Conservation (phyloP, 495 filamentous ascomycete species). For the Daldinia decipiens region DNA sequence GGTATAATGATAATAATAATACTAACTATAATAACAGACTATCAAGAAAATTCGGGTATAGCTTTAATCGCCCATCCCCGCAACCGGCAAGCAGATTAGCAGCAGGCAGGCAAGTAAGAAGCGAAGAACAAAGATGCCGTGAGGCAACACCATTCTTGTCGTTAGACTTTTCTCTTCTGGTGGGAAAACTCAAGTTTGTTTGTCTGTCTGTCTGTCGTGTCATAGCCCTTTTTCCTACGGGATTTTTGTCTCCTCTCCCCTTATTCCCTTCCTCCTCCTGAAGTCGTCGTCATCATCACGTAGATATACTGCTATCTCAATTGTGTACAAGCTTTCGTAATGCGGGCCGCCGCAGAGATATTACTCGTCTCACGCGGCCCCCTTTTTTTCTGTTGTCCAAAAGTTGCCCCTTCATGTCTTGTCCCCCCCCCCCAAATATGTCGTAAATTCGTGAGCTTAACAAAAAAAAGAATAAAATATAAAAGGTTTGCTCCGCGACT, state of each 20-base stretch:
- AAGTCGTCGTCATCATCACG: slow-evolving; percentile 7
- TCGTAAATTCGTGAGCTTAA: slow-evolving; percentile 37
- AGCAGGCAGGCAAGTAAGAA: slow-evolving; percentile 34
- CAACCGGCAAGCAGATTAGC: slow-evolving; percentile 8
- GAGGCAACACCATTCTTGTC: slow-evolving; percentile 55
- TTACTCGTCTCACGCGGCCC: slow-evolving; percentile 4
- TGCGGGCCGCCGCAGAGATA: slow-evolving; percentile 18
- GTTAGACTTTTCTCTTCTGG: slow-evolving; percentile 45
- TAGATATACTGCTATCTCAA: slow-evolving; percentile 20
- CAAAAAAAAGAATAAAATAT: slow-evolving; percentile 3
- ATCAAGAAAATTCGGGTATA: slow-evolving; percentile 14
- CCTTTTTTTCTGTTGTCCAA: slow-evolving; percentile 27
- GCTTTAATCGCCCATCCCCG: slow-evolving; percentile 11
- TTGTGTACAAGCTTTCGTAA: slow-evolving; percentile 42
- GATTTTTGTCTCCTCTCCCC: slow-evolving; percentile 17
- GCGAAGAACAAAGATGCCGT: slow-evolving; percentile 53
- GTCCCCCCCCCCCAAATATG: slow-evolving; percentile 27
- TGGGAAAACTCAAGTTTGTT: slow-evolving; percentile 13
- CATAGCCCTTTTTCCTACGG: slow-evolving; percentile 5
- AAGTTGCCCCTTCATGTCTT: slow-evolving; percentile 28
- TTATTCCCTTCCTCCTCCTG: background rate
- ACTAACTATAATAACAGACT: slow-evolving; percentile 45
- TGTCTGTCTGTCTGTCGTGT: slow-evolving; percentile 3
- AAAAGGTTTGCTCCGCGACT: slow-evolving; percentile 5
- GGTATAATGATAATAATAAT: slow-evolving; percentile 12